A percentile compares a stretch with the other conserved stretches of the same genome.
Evolutionary conservation across 495 filamentous ascomycete species (phyloP).

Genomic region (Viridothelium virens): DNA sequence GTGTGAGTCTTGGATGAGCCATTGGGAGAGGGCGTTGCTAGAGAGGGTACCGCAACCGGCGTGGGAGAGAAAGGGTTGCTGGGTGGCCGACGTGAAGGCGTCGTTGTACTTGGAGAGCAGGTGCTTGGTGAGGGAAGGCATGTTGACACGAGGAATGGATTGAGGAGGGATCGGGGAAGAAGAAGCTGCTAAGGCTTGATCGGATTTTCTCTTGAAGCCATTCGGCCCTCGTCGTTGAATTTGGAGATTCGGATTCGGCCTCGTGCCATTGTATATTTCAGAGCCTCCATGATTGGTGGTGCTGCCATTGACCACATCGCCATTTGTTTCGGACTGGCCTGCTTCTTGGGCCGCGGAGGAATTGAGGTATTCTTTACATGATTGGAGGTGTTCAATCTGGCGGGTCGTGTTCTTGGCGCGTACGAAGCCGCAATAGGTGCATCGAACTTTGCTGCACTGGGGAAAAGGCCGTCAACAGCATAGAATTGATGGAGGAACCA

Average conservation of each 20-base stretch:
- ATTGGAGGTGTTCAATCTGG: slow-evolving; percentile 37
- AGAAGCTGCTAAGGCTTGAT: slow-evolving; percentile 16
- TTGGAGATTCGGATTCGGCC: slow-evolving; percentile 35
- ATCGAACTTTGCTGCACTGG: slow-evolving; percentile 40
- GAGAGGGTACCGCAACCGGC: slow-evolving; percentile 57
- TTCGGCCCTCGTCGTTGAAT: slow-evolving; percentile 34
- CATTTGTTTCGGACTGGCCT: slow-evolving; percentile 18
- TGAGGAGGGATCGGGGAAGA: slow-evolving; percentile 15
- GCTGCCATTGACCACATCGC: slow-evolving; percentile 8
- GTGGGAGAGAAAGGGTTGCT: slow-evolving; percentile 58
- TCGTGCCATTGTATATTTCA: slow-evolving; percentile 32
- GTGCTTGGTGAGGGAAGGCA: slow-evolving; percentile 44
- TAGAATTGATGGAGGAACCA: not conserved
- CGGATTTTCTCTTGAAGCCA: slow-evolving; percentile 25
- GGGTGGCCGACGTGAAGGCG: slow-evolving; percentile 50
- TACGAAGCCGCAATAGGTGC: slow-evolving; percentile 36
- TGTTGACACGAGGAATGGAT: slow-evolving; percentile 13
- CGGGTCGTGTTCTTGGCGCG: slow-evolving; percentile 40
- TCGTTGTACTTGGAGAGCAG: slow-evolving; percentile 39
- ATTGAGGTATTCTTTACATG: slow-evolving; percentile 33
- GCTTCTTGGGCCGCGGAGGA: slow-evolving; percentile 33
- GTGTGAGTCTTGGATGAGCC: slow-evolving; percentile 68
- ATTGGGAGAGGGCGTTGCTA: slow-evolving; percentile 50
- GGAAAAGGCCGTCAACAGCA: not conserved
- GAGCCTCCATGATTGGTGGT: slow-evolving; percentile 2